phyloP scores from a whole-genome alignment of 129 eudicot genomes.

The Glebionis coronaria region DNA sequence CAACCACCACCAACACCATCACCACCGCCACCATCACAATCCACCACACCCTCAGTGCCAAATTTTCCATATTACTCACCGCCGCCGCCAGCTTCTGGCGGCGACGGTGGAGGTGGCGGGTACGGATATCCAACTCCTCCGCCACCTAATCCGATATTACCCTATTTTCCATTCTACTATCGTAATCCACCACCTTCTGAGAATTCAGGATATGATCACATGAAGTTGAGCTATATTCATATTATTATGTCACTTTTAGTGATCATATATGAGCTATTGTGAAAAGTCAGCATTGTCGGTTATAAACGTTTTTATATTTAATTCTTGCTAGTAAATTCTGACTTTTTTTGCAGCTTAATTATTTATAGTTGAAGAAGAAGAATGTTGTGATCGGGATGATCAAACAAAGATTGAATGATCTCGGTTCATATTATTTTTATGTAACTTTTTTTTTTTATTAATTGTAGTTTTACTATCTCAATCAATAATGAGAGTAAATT shows the following conservation, averaged over 20 bases:
- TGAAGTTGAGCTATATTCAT: slow-evolving; percentile 6
- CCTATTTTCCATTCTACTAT: slow-evolving; percentile 69
- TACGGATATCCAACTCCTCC: slow-evolving; percentile 38
- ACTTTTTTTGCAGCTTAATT: neutral
- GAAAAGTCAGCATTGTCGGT: neutral
- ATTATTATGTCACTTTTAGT: slow-evolving; percentile 11
- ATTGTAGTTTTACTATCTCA: slow-evolving; percentile 22
- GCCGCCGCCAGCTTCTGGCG: slow-evolving; percentile 28
- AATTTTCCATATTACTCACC: slow-evolving; percentile 35
- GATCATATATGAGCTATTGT: slow-evolving; percentile 1
- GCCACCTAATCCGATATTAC: slow-evolving; percentile 70
- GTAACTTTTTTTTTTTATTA: slow-evolving; percentile 7
- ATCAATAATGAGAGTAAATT: slow-evolving; percentile 20
- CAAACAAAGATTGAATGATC: neutral
- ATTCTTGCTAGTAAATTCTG: neutral
- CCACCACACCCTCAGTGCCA: slow-evolving; percentile 34
- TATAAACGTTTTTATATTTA: neutral
- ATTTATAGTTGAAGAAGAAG: slow-evolving; percentile 19
- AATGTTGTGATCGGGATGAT: slow-evolving; percentile 1
- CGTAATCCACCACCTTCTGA: slow-evolving; percentile 47
- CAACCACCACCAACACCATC: slow-evolving; percentile 52
- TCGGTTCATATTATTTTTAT: slow-evolving; percentile 5
- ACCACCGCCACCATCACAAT: slow-evolving; percentile 21
- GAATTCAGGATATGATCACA: slow-evolving; percentile 19
- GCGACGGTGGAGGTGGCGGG: slow-evolving; percentile 6